A percentile compares a stretch with the other conserved stretches of the same genome.
These are phyloP conservation scores for Tagetes erecta DNA, from an alignment of 129 eudicot species.

Conservation along the genomic window DNA sequence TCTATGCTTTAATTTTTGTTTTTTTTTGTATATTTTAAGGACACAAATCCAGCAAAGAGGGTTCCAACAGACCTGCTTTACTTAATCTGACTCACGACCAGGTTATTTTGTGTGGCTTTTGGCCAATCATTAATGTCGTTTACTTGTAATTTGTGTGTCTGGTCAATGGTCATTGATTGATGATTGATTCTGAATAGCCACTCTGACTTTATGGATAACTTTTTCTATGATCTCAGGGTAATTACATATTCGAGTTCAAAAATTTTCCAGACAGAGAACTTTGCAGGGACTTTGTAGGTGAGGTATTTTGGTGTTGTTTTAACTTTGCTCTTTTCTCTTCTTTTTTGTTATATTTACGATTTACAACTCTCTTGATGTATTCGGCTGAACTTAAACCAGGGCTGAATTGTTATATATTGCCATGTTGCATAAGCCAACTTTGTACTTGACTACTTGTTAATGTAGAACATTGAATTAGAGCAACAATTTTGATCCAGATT, in stretches of 20 bases:
- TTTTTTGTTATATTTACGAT: background rate
- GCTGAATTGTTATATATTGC: background rate
- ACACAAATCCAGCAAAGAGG: slow-evolving; percentile 73
- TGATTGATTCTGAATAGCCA: background rate
- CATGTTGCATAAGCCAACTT: slow-evolving; percentile 18
- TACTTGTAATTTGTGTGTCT: background rate
- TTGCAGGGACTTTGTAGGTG: slow-evolving; percentile 82
- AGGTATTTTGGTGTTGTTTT: slow-evolving; percentile 20
- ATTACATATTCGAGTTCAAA: slow-evolving; percentile 73
- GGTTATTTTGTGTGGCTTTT: slow-evolving; percentile 32
- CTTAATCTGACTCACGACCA: slow-evolving; percentile 67
- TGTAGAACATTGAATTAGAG: background rate
- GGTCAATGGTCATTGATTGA: background rate
- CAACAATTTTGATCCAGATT: background rate
- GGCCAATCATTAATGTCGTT: background rate
- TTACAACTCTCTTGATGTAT: background rate
- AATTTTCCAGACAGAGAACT: slow-evolving; percentile 73
- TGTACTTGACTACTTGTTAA: background rate
- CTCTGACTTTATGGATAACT: background rate
- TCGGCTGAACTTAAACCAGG: background rate
- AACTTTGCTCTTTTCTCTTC: background rate
- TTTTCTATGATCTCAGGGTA: slow-evolving; percentile 45
- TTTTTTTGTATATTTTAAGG: slow-evolving; percentile 35
- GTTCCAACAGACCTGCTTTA: slow-evolving; percentile 53
- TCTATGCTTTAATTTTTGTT: background rate